Percentiles rank a stretch among this genome's conserved stretches.
These are phyloP conservation scores for Myotisia sp. DNA, from an alignment of 2,329 filamentous ascomycete species.

Conservation along the genomic window DNA sequence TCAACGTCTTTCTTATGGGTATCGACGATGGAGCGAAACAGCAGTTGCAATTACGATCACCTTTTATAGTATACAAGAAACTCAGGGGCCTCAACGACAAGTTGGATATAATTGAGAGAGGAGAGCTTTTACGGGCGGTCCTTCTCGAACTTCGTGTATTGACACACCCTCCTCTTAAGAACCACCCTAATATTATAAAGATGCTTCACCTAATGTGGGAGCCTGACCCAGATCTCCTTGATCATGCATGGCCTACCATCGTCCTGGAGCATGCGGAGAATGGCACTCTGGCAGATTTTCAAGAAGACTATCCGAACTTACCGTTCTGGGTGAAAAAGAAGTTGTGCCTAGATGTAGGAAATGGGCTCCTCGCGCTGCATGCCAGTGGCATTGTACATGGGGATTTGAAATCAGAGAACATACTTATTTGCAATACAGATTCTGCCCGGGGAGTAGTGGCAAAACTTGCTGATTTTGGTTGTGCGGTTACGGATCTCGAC, in stretches of 20 bases:
- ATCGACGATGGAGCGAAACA: background rate
- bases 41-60: background rate
- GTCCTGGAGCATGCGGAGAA: background rate
- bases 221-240: background rate
- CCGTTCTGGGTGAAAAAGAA: background rate
- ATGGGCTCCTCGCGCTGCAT: background rate
- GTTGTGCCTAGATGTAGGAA: background rate
- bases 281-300: background rate
- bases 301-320: background rate
- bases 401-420: constrained; percentile 1
- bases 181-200: constrained; percentile 1
- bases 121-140: background rate
- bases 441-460: background rate
- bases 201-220: background rate
- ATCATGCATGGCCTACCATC: background rate
- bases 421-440: background rate
- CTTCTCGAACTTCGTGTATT: background rate
- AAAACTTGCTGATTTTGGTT: background rate
- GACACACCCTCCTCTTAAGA: background rate
- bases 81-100: background rate
- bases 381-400: background rate
- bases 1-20: background rate
- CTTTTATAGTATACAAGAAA: background rate
- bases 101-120: background rate
- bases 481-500: background rate